Conservation (phyloP, 768 basidiomycete species). For the Calocybe cyanea region DNA sequence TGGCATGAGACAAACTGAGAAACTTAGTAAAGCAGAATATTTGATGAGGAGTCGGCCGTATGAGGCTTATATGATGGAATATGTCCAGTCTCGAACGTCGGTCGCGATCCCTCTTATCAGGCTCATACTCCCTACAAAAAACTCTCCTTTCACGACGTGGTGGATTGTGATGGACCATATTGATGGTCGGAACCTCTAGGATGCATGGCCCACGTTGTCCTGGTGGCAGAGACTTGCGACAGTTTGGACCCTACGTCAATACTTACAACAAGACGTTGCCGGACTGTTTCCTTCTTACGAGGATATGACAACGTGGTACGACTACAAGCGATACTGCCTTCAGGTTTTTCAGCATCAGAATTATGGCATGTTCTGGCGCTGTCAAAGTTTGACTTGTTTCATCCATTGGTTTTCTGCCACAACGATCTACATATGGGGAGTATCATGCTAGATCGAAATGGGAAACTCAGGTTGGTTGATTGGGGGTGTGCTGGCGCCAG, state of each 20-base stretch:
- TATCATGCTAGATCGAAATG: slow-evolving; percentile 11
- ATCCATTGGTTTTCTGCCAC: slow-evolving; percentile 6
- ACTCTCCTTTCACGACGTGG: neutral
- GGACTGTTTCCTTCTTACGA: neutral
- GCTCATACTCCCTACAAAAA: neutral
- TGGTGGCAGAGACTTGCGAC: neutral
- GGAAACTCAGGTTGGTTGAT: slow-evolving; percentile 16
- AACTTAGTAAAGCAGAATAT: too few species aligned
- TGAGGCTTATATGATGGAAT: neutral
- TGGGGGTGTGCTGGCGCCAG: slow-evolving; percentile 17
- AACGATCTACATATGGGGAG: slow-evolving; percentile 15
- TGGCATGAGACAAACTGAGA: too few species aligned
- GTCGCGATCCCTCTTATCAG: neutral
- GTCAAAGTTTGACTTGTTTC: neutral
- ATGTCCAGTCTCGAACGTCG: neutral
- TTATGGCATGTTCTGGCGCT: neutral
- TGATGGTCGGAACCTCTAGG: neutral
- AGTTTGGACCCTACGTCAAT: neutral
- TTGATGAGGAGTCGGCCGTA: too few species aligned
- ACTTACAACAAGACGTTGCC: neutral
- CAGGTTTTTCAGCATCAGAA: neutral
- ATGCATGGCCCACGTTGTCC: neutral
- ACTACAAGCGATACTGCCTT: neutral
- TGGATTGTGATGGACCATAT: neutral
- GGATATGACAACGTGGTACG: neutral